Percentiles rank a stretch among this genome's conserved stretches.
phyloP scores from a whole-genome alignment of 345 rosid species.

The Arabidopsis arenosa region DNA sequence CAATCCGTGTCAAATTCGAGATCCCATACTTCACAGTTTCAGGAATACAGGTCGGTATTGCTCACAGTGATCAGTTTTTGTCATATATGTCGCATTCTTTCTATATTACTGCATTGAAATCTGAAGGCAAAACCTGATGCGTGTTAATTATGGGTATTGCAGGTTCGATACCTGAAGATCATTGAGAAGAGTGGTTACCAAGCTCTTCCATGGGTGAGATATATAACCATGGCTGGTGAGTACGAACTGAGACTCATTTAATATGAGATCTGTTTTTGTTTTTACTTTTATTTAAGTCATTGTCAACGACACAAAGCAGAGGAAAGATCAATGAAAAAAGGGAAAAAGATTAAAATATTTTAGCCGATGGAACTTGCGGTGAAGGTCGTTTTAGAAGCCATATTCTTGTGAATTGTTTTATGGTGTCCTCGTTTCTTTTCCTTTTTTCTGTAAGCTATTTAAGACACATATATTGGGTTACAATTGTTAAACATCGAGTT shows the following conservation, averaged over 20 bases:
- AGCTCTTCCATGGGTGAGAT: conserved; percentile 99
- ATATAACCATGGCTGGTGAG: conserved; percentile 99
- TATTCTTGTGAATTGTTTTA: conserved; percentile 44
- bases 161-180: conserved; percentile 97
- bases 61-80: not conserved
- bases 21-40: conserved; percentile 95
- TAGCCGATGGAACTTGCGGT: conserved; percentile 25
- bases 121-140: conserved; percentile 23
- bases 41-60: conserved; percentile 69
- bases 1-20: conserved; percentile 90
- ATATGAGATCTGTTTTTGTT: conserved; percentile 36
- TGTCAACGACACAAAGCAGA: conserved; percentile 23
- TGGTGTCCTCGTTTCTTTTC: conserved; percentile 10
- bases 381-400: conserved; percentile 30
- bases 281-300: conserved; percentile 4
- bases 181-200: conserved; percentile 98
- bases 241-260: conserved; percentile 86
- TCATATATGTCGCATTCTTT: not conserved
- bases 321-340: conserved; percentile 11
- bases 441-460: conserved; percentile 31
- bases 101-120: not conserved
- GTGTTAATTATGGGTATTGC: conserved; percentile 31
- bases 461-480: conserved; percentile 9
- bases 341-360: not conserved
- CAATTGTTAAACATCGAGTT: conserved; percentile 19